Evolutionary conservation across 176 grass and related monocot species (phyloP).

Genomic region (Lolium rigidum): DNA sequence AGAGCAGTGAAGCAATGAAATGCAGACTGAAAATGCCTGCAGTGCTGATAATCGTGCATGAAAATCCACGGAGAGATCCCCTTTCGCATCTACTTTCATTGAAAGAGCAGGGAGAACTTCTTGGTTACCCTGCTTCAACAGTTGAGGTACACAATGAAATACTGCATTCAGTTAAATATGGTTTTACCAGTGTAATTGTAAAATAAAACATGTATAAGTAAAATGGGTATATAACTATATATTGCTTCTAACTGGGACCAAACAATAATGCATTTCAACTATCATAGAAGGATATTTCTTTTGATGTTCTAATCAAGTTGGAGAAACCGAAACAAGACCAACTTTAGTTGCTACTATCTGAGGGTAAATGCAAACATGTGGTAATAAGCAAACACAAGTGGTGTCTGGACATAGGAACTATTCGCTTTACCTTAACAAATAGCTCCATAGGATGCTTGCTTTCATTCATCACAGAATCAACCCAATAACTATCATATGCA

Average conservation of each 20-base stretch:
- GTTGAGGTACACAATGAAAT: constrained; percentile 30
- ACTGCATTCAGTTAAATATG: neutral
- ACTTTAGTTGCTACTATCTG: neutral
- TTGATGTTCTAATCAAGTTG: constrained; percentile 22
- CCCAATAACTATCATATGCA: constrained; percentile 58
- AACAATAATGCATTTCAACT: neutral
- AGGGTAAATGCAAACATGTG: neutral
- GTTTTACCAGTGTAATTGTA: constrained; percentile 12
- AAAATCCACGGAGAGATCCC: constrained; percentile 80
- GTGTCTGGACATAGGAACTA: constrained; percentile 11
- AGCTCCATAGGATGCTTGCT: constrained; percentile 65
- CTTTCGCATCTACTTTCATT: constrained; percentile 64
- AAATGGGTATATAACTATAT: neutral
- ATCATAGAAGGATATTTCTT: neutral
- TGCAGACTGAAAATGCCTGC: constrained; percentile 93
- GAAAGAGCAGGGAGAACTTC: constrained; percentile 74
- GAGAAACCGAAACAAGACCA: neutral
- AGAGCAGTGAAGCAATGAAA: constrained; percentile 81
- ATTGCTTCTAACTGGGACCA: neutral
- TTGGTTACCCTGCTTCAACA: constrained; percentile 81
- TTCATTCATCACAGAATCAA: constrained; percentile 55
- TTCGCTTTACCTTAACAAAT: constrained; percentile 71
- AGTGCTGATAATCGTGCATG: constrained; percentile 75
- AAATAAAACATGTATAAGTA: neutral
- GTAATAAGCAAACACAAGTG: constrained; percentile 2